A percentile compares a stretch with the other conserved stretches of the same genome.
Conservation (phyloP, 2,329 filamentous ascomycete genomes). For the Colletotrichum echinochloae region DNA sequence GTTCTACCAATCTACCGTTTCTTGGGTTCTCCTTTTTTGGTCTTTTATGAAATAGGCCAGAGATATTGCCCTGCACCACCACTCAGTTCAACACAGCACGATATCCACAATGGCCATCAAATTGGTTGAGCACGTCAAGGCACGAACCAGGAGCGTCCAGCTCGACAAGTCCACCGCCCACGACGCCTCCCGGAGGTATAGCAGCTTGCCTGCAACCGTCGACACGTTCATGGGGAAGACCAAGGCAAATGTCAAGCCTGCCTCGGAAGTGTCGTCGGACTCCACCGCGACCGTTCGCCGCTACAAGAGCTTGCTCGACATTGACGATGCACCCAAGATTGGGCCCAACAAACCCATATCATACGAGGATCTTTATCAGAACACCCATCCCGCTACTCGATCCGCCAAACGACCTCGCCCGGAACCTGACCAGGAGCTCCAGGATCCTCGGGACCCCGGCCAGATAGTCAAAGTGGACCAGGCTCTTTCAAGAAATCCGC, state of each 20-base stretch:
- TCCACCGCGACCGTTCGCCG: slow-evolving; percentile 45
- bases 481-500: background rate
- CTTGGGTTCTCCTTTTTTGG: slow-evolving; percentile 56
- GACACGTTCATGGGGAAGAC: slow-evolving; percentile 22
- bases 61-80: slow-evolving; percentile 47
- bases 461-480: background rate
- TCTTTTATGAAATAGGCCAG: slow-evolving; percentile 49
- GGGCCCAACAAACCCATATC: slow-evolving; percentile 57
- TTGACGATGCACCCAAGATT: slow-evolving; percentile 62
- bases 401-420: background rate
- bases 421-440: slow-evolving; percentile 25
- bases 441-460: slow-evolving; percentile 3
- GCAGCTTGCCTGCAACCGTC: slow-evolving; percentile 45
- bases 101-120: slow-evolving; percentile 56
- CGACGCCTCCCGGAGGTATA: slow-evolving; percentile 46
- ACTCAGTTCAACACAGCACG: slow-evolving; percentile 43
- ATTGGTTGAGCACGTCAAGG: slow-evolving; percentile 57
- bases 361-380: slow-evolving; percentile 60
- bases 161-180: slow-evolving; percentile 52
- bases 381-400: slow-evolving; percentile 16
- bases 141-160: slow-evolving; percentile 62
- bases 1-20: slow-evolving; percentile 60
- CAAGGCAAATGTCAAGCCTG: slow-evolving; percentile 31
- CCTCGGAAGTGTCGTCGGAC: slow-evolving; percentile 26
- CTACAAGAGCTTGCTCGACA: slow-evolving; percentile 66